phyloP scores from a whole-genome alignment of 1,284 basidiomycete genomes.

The Abortiporus biennis region DNA sequence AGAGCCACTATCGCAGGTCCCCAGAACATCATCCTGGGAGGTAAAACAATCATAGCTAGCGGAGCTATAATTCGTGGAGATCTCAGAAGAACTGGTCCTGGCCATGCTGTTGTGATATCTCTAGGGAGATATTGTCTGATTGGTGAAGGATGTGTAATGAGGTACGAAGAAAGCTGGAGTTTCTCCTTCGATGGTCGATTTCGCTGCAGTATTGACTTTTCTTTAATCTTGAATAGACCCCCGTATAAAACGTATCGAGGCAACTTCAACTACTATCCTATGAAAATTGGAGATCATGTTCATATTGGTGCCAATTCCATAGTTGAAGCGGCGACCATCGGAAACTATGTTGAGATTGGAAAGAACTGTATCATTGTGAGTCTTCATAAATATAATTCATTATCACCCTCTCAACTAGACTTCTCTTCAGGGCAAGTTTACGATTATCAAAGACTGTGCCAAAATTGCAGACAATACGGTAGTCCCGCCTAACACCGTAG shows the following conservation, averaged over 20 bases:
- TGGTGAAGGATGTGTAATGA: conserved; percentile 84
- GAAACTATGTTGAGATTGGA: conserved; percentile 92
- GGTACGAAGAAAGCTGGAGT: conserved; percentile 62
- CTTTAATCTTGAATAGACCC: conserved; percentile 59
- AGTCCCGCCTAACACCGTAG: conserved; percentile 87
- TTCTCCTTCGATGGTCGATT: too few relatives aligned
- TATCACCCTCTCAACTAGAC: background rate
- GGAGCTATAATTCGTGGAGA: conserved; percentile 88
- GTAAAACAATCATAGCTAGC: conserved; percentile 93
- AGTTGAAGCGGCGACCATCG: conserved; percentile 92
- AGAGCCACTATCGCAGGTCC: conserved; percentile 92
- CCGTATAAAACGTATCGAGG: conserved; percentile 89
- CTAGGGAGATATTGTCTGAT: conserved; percentile 91
- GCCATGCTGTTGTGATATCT: conserved; percentile 88
- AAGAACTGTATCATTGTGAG: conserved; percentile 91
- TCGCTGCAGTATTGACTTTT: too few relatives aligned
- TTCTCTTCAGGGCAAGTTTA: conserved; percentile 79
- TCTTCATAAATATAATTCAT: conserved; percentile 9
- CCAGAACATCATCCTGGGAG: conserved; percentile 95
- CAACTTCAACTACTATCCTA: conserved; percentile 96
- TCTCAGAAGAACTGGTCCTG: conserved; percentile 75
- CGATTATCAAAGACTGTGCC: conserved; percentile 94
- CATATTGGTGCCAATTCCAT: conserved; percentile 85
- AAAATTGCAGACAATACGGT: conserved; percentile 85
- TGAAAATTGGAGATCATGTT: conserved; percentile 95